Evolutionary conservation across 1,284 basidiomycete genomes (phyloP), one percentile per base, ranked within the genome.

Genomic region (Leccinum huronense): DNA sequence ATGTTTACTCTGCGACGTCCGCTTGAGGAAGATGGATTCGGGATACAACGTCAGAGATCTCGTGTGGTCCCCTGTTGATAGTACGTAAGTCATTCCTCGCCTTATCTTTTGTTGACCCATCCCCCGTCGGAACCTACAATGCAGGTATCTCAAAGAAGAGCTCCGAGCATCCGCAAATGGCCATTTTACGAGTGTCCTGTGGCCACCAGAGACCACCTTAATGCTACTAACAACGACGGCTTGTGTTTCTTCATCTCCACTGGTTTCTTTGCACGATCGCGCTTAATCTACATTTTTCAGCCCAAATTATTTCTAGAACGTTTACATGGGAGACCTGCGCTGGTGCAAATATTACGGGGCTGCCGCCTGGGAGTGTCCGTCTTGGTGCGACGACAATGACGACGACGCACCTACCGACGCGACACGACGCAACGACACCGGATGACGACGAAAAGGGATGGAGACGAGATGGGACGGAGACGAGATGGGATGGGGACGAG

Each of bases 131-230:
- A 34, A 63, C 45, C 59, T 61, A 45, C 53, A 33, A 56, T 61
- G 10, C 64, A 91, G 91, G 91, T 94, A 97, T 77, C 83, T 98
- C 63, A 97, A 97, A 77, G 93, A 95, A 73, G 93, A 96, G 72
- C 80, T 97, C 57, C 71, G 77, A 14, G 85, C 89, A 0, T 80
- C 83, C 8, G 40, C n/a, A n/a, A 73, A 76, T 13, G 78, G 76
- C 19, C 83, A 84, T 42, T 93, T 94, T 72, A 89, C 85, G 1
- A 86, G 83, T 1, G 80, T 95, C 16, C 69, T 72, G 30, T 98
- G 97, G 97, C 95, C 99, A 74, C 90, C 94, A 0, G 97, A 99
- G 76, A 78, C 86, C 53, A 79, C 91, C 0, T 76, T 91, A 53
- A 80, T 83, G 58, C 73, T 98, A 5, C 83, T 91, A 38, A 75